These are phyloP conservation scores for Erodium texanum DNA, from an alignment of 441 rosid genomes.

Conservation along the genomic window DNA sequence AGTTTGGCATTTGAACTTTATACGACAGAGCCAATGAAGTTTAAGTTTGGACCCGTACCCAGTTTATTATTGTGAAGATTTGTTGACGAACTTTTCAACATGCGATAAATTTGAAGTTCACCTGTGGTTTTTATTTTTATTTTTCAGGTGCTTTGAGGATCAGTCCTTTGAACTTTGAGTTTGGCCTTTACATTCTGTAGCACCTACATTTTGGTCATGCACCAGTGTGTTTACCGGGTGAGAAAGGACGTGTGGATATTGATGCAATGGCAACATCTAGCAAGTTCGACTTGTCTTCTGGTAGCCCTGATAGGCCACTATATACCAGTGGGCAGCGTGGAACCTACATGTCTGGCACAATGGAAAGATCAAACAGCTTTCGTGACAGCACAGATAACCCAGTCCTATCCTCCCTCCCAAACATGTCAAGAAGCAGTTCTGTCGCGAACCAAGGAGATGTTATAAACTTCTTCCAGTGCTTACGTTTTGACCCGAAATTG, in stretches of 20 bases:
- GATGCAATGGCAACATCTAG: slow-evolving; percentile 79
- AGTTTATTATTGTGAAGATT: neutral
- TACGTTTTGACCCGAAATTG: slow-evolving; percentile 67
- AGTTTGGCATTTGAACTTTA: neutral
- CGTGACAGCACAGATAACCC: slow-evolving; percentile 74
- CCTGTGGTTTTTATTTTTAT: neutral
- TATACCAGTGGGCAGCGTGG: slow-evolving; percentile 67
- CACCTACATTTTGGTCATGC: slow-evolving; percentile 54
- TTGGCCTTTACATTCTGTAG: slow-evolving; percentile 47
- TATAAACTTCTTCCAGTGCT: slow-evolving; percentile 58
- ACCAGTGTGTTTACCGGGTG: slow-evolving; percentile 46
- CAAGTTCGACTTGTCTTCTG: slow-evolving; percentile 79
- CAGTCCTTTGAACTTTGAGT: slow-evolving; percentile 24
- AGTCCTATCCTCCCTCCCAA: slow-evolving; percentile 59
- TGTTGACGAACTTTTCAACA: slow-evolving; percentile 4
- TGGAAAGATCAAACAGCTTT: slow-evolving; percentile 86
- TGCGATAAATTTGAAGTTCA: slow-evolving; percentile 7
- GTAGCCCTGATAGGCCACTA: slow-evolving; percentile 70
- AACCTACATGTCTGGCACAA: slow-evolving; percentile 62
- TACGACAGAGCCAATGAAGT: neutral
- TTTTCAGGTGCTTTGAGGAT: slow-evolving; percentile 46
- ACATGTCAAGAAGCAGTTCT: slow-evolving; percentile 57
- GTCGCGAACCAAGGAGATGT: slow-evolving; percentile 60
- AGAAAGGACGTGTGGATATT: slow-evolving; percentile 42
- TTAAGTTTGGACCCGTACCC: neutral